Conservation (phyloP, 345 rosid species). For the Cochlearia excelsa region DNA sequence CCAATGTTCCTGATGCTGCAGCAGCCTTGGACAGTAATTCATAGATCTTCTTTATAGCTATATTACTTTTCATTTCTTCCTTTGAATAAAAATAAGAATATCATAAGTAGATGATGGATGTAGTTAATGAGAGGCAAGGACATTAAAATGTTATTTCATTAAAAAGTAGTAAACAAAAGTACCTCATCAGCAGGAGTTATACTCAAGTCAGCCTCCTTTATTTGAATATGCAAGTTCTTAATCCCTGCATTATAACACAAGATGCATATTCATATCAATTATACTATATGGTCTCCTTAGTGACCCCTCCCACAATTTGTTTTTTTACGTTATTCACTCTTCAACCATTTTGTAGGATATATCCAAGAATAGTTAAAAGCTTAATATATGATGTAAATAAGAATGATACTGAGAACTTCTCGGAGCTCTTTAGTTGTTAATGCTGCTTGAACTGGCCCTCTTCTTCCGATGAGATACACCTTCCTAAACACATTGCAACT, state of each 20-base stretch:
- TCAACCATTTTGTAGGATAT: neutral
- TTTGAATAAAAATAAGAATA: constrained; percentile 30
- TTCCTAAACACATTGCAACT: constrained; percentile 49
- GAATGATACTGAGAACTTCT: constrained; percentile 67
- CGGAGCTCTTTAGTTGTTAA: constrained; percentile 95
- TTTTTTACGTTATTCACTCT: constrained; percentile 7
- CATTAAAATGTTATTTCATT: neutral
- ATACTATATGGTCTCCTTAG: too few species aligned
- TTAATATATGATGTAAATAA: neutral
- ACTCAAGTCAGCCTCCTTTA: constrained; percentile 53
- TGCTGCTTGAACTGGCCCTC: constrained; percentile 97
- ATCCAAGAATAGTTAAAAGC: neutral
- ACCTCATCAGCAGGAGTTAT: constrained; percentile 78
- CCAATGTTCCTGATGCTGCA: constrained; percentile 30
- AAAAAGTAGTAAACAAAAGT: constrained; percentile 17
- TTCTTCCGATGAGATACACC: constrained; percentile 84
- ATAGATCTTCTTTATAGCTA: constrained; percentile 64
- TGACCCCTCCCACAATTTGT: neutral
- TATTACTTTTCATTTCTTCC: constrained; percentile 71
- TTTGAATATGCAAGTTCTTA: constrained; percentile 49
- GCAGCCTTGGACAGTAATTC: constrained; percentile 71
- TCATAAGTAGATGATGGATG: too few species aligned
- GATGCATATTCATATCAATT: neutral
- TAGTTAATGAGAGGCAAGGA: constrained; percentile 6
- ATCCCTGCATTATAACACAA: constrained; percentile 41